Conservation (phyloP, 306 rosid genomes). For the Prunus dulcis region DNA sequence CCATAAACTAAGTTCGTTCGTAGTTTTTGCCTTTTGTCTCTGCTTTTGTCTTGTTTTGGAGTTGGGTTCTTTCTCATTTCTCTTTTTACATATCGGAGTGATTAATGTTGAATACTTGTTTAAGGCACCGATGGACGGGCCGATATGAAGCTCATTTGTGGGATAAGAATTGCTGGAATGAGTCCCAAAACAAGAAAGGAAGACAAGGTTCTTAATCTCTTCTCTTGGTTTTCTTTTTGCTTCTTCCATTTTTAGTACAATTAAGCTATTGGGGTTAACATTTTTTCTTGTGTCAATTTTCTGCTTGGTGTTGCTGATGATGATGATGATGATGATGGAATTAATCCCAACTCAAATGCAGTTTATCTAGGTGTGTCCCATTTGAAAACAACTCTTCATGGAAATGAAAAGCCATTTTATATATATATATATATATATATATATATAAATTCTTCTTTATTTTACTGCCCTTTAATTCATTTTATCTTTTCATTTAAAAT, state of each 20-base stretch:
- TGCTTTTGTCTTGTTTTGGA: not conserved
- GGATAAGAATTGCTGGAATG: constrained; percentile 94
- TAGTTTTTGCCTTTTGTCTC: not conserved
- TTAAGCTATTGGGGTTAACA: not conserved
- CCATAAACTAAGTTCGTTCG: not conserved
- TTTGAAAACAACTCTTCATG: not conserved
- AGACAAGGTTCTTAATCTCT: constrained; percentile 57
- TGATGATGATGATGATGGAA: constrained; percentile 22
- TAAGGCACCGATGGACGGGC: constrained; percentile 98
- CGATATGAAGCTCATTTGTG: constrained; percentile 96
- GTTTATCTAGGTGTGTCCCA: constrained; percentile 74
- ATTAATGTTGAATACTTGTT: not conserved
- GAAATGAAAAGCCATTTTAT: too few relatives aligned
- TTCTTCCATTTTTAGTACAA: not conserved
- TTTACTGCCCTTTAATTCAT: not conserved
- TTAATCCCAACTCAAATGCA: constrained; percentile 38
- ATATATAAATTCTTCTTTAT: not conserved
- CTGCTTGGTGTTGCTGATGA: constrained; percentile 17
- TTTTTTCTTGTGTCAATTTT: not conserved
- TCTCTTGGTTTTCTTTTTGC: not conserved
- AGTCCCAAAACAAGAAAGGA: constrained; percentile 88
- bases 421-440: too few relatives aligned
- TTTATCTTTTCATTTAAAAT: not conserved
- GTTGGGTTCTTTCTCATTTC: not conserved
- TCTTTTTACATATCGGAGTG: not conserved